Conservation (phyloP, 345 rosid genomes). For the Geranium brycei region DNA sequence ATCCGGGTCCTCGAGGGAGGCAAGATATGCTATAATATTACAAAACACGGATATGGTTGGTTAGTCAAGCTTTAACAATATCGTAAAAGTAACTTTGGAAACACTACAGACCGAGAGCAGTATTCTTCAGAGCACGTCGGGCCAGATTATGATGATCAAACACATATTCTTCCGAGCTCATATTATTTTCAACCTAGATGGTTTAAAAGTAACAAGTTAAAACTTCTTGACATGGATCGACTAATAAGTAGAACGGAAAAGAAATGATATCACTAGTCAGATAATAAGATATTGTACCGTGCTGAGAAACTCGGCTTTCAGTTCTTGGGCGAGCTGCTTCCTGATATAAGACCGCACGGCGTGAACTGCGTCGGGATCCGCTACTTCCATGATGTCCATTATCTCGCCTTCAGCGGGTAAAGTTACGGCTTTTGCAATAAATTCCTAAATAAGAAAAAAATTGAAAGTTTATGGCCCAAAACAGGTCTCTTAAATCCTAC, state of each 20-base stretch:
- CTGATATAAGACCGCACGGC: constrained; percentile 72
- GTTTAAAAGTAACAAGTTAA: too few relatives aligned
- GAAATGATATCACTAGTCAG: too few relatives aligned
- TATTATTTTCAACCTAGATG: constrained; percentile 50
- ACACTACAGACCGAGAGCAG: constrained; percentile 51
- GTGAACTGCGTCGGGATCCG: constrained; percentile 98
- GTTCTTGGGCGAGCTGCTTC: constrained; percentile 84
- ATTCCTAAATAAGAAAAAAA: constrained; percentile 47
- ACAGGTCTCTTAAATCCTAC: background rate
- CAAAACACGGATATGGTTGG: background rate
- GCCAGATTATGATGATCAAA: constrained; percentile 81
- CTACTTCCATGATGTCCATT: constrained; percentile 95
- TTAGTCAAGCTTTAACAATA: background rate
- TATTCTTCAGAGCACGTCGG: constrained; percentile 73
- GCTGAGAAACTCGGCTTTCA: constrained; percentile 58
- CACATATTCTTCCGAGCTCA: constrained; percentile 61
- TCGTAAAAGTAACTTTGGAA: too few relatives aligned
- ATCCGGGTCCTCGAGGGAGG: constrained; percentile 62
- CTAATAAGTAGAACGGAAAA: background rate
- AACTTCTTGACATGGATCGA: background rate
- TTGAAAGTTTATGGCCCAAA: too few relatives aligned
- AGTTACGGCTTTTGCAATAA: constrained; percentile 79
- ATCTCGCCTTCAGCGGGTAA: constrained; percentile 92
- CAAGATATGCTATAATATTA: constrained; percentile 54
- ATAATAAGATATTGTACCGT: constrained; percentile 29